Evolutionary conservation across 2,329 filamentous ascomycete genomes (phyloP), one percentile per base, ranked within the genome.

Genomic region (Hypoxylon sp.): DNA sequence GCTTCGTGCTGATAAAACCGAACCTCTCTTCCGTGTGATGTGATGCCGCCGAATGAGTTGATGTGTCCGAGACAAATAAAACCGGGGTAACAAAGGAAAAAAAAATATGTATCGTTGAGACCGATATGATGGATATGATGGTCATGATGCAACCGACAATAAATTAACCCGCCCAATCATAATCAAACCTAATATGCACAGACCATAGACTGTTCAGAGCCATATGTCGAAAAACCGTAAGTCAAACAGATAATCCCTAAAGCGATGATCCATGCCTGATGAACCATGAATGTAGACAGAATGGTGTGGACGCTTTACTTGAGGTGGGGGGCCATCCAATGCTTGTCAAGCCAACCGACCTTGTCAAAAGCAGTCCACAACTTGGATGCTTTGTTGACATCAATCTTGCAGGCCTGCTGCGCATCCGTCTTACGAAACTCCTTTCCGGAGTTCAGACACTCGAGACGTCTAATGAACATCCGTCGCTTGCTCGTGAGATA

Each of bases 381-480:
- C 80, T 95, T 95, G 72, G 93, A 97, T 2, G 94, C 94, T 84
- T 98, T 98, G 85, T 98, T 98, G 79, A 98, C 95, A 76, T 98
- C 95, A 71, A 98, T 97, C 84, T 97, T 97, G 86, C 94, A 97
- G n/a, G 93, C 94, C 79, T 97, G 93, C 80, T 98, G 95, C 4
- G 94, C 94, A 78, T 97, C 93, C 1, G 95, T 98, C 87, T 97
- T 97, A 79, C 93, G 91, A 80, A 97, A 98, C 76, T 94, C 92
- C 80, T 97, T 96, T 77, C 87, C 87, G 37, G 88, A 89, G 62
- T 83, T 82, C 1, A 90, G 87, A 66, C 87, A 88, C 55, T 91
- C 88, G 35, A 95, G 87, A 44, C 93, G 89, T 54, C 90, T 89
- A 60, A 91, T 85, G 79, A 98, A 98, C 77, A 98, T 95, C 67